Conservation (phyloP, 2,329 filamentous ascomycete species). For the Aspergillus brasiliensis region DNA sequence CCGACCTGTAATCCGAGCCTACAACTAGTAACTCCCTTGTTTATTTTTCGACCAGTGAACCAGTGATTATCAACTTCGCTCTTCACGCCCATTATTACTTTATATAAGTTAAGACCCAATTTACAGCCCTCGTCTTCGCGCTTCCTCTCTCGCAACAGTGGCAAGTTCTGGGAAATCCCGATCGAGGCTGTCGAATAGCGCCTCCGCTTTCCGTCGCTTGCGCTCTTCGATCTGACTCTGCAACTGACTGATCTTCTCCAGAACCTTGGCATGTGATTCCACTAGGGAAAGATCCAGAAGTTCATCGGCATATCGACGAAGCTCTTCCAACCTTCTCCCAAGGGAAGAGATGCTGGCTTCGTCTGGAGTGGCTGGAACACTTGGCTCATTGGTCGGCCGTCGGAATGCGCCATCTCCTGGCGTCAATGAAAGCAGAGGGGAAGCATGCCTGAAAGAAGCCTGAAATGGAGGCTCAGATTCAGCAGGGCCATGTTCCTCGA, state of each 20-base stretch:
- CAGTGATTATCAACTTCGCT: not conserved
- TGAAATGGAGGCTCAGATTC: not conserved
- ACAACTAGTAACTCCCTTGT: not conserved
- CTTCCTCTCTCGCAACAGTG: slow-evolving; percentile 21
- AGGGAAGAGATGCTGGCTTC: slow-evolving; percentile 20
- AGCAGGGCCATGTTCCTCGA: slow-evolving; percentile 8
- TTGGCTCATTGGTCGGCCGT: not conserved
- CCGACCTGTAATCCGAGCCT: not conserved
- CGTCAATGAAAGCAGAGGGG: not conserved
- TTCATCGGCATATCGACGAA: slow-evolving; percentile 27
- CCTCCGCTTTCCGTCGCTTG: slow-evolving; percentile 21
- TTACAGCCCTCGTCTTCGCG: slow-evolving; percentile 20
- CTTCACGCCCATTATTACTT: not conserved
- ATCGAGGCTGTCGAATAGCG: slow-evolving; percentile 16
- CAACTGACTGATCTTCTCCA: slow-evolving; percentile 23
- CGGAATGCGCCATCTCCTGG: not conserved
- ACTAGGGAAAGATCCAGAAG: slow-evolving; percentile 28
- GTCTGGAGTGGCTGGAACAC: not conserved
- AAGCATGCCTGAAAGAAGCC: not conserved
- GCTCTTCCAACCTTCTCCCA: slow-evolving; percentile 22
- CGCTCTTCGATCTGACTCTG: slow-evolving; percentile 20
- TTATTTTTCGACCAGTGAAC: not conserved
- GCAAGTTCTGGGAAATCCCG: slow-evolving; percentile 26
- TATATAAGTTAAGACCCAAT: not conserved
- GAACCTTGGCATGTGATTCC: slow-evolving; percentile 26